Base-by-base conservation (phyloP, 768 basidiomycete species). In the Mycena rebaudengoi region DNA sequence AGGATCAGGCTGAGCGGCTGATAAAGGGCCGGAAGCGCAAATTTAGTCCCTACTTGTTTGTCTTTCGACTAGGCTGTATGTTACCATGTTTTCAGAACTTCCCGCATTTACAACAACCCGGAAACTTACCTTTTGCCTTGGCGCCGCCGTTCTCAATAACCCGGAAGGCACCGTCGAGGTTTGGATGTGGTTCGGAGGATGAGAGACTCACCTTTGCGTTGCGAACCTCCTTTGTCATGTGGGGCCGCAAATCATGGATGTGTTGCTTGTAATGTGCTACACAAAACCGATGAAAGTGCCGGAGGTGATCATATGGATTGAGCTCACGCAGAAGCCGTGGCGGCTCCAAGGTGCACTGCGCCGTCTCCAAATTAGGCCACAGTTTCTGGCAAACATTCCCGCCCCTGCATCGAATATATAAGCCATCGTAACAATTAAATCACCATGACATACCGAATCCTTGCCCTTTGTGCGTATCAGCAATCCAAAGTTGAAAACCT, bases 31-130 rank as follows among this genome's bases (percentile, higher is more conserved):
- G 73, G 56, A 7, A 73, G 28, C 3, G 64, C 71, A 58, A 73
- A 73, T 40, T 59, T 59, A 26, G 21, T 48, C 16, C 30, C 49
- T 11, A 35, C 35, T 16, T 32, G 33, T 59, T 75, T 74, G 54
- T 75, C 71, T 18, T 70, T 69, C 8, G 73, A 54, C 74, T 71
- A 74, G 11, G 67, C 74, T 75, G n/a, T 40, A 23, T 25, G 10
- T 28, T 8, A 28, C 29, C 25, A 37, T 39, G 48, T 21, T 26
- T 20, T 7, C 7, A n/a, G 40, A 13, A 20, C 29, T n/a, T 26
- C n/a, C n/a, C n/a, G n/a, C n/a, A n/a, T n/a, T n/a, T n/a, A n/a
- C n/a, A n/a, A 48, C 28, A 28, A 7, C 18, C 10, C 5, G 13
- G n/a, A n/a, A n/a, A 43, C 57, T 8, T 52, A 73, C 73, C 68